Percentiles rank a stretch among this genome's conserved stretches.
Conservation (phyloP, 163 green algal species). For the Volvox carteri region DNA sequence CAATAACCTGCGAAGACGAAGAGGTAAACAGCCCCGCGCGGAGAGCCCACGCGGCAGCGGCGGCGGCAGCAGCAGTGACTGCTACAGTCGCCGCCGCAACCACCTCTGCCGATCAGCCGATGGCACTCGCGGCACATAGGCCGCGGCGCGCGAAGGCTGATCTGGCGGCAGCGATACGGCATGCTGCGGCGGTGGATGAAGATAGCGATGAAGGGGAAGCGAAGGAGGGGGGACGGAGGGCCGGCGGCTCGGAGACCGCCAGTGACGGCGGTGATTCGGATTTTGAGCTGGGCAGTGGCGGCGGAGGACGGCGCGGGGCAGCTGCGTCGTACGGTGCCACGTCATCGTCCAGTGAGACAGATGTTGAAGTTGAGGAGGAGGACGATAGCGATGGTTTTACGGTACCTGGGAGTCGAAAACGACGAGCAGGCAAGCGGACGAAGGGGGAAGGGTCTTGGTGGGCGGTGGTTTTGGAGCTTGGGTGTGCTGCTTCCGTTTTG, state of each 20-base stretch:
- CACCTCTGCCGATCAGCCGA: background rate
- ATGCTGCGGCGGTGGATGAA: background rate
- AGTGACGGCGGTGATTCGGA: constrained; percentile 30
- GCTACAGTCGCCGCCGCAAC: background rate
- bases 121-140: background rate
- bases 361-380: constrained; percentile 20
- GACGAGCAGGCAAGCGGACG: background rate
- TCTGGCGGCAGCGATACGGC: constrained; percentile 23
- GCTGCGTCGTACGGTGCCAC: background rate
- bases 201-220: background rate
- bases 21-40: constrained; percentile 41
- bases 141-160: constrained; percentile 10
- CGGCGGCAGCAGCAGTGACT: background rate
- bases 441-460: background rate
- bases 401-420: constrained; percentile 20
- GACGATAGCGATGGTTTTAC: background rate
- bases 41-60: background rate
- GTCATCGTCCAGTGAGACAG: background rate
- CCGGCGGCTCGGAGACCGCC: constrained; percentile 16
- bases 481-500: too few relatives aligned
- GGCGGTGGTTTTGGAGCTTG: background rate
- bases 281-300: constrained; percentile 8
- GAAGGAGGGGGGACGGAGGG: too few relatives aligned
- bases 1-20: background rate
- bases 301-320: background rate